Conservation (phyloP, 2,329 filamentous ascomycete genomes). For the Botrytis paeoniae region DNA sequence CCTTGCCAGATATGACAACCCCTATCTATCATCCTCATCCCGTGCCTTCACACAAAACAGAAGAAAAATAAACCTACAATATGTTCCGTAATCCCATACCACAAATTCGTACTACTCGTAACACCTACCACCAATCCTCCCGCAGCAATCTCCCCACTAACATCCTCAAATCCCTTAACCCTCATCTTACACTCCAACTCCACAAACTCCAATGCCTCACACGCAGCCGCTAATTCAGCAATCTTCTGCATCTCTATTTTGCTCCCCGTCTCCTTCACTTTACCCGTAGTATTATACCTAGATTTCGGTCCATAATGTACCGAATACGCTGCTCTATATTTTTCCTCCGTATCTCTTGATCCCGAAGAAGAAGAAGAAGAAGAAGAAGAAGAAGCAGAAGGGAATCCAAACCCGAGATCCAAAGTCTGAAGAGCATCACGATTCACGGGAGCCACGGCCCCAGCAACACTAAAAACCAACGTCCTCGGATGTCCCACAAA, state of each 20-base stretch:
- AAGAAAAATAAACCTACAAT: constrained; percentile 10
- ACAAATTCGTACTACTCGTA: constrained; percentile 19
- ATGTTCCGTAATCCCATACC: constrained; percentile 18
- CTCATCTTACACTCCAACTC: constrained; percentile 4
- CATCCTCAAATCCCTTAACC: constrained; percentile 9
- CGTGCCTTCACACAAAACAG: no score
- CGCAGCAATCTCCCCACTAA: not conserved
- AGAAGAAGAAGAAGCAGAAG: not conserved
- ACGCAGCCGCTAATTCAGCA: constrained; percentile 6
- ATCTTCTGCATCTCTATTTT: constrained; percentile 16
- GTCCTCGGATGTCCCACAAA: constrained; percentile 13
- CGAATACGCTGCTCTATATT: not conserved
- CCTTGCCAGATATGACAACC: not conserved
- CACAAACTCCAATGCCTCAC: constrained; percentile 19
- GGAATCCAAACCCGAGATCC: not conserved
- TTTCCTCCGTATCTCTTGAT: not conserved
- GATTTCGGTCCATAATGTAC: constrained; percentile 9
- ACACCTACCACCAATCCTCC: constrained; percentile 11
- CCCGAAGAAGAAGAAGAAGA: not conserved
- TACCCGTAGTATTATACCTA: constrained; percentile 13
- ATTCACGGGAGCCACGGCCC: not conserved
- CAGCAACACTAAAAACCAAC: constrained; percentile 15
- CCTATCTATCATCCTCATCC: no score
- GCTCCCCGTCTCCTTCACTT: not conserved
- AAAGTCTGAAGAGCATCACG: not conserved